phyloP scores from a whole-genome alignment of 176 grass and related monocot genomes.

The Carex myosuroides region DNA sequence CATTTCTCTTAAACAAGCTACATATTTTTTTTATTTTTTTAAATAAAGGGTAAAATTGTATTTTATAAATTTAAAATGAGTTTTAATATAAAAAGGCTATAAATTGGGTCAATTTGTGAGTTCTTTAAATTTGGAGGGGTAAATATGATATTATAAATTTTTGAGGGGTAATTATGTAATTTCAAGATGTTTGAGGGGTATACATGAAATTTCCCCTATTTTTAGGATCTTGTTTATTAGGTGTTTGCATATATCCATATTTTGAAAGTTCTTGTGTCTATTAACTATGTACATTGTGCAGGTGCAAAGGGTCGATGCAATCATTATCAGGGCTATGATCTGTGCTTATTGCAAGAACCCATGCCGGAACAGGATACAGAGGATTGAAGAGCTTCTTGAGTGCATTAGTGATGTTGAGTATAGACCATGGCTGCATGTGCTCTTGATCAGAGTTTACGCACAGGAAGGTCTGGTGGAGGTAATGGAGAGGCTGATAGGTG shows the following conservation, averaged over 20 bases:
- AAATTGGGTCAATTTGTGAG: no score
- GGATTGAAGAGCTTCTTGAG: conserved; percentile 57
- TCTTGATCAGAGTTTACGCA: conserved; percentile 81
- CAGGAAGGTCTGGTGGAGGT: conserved; percentile 54
- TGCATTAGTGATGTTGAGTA: conserved; percentile 54
- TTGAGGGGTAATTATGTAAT: no score
- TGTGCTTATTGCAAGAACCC: conserved; percentile 67
- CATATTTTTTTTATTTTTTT: no score
- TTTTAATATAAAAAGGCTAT: no score
- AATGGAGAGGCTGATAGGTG: conserved; percentile 64
- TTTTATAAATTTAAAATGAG: no score
- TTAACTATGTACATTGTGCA: conserved; percentile 6
- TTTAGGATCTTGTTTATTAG: neutral
- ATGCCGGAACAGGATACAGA: conserved; percentile 50
- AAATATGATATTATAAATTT: no score
- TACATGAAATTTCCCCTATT: neutral
- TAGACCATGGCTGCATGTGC: conserved; percentile 62
- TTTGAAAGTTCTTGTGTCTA: neutral
- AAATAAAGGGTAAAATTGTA: no score
- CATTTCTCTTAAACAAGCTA: no score
- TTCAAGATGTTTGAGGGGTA: no score
- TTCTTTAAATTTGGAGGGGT: no score
- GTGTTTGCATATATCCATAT: neutral
- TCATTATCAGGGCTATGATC: conserved; percentile 65
- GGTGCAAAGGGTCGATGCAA: conserved; percentile 17